A percentile compares a stretch with the other conserved stretches of the same genome.
Evolutionary conservation across 2,329 filamentous ascomycete species (phyloP).

Genomic region (Cytospora schulzeri): DNA sequence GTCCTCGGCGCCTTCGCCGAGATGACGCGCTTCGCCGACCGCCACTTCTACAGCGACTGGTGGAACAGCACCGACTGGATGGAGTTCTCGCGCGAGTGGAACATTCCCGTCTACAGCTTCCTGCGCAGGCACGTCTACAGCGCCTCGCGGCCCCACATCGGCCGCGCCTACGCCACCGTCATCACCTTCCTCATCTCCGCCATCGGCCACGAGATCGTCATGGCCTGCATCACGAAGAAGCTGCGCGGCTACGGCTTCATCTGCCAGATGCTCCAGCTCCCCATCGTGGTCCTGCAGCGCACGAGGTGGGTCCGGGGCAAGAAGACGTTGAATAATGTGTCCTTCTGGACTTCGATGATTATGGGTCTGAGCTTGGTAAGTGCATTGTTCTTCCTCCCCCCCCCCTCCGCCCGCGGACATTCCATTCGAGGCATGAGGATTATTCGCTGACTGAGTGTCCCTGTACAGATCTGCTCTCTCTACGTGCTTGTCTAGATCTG

Average conservation of each 20-base stretch:
- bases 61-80: slow-evolving; percentile 87
- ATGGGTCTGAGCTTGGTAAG: slow-evolving; percentile 78
- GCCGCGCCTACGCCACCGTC: slow-evolving; percentile 74
- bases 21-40: slow-evolving; percentile 88
- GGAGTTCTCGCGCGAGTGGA: slow-evolving; percentile 96
- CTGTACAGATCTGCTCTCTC: slow-evolving; percentile 52
- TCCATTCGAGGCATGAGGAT: background rate
- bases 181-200: slow-evolving; percentile 92
- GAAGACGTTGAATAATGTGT: slow-evolving; percentile 81
- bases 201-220: slow-evolving; percentile 89
- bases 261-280: slow-evolving; percentile 95
- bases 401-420: background rate
- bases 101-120: slow-evolving; percentile 95
- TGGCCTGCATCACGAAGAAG: slow-evolving; percentile 98
- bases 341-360: slow-evolving; percentile 93
- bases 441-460: slow-evolving; percentile 26
- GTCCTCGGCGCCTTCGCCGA: slow-evolving; percentile 92
- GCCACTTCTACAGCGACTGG: slow-evolving; percentile 86
- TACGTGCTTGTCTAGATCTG: slow-evolving; percentile 50
- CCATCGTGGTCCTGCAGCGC: slow-evolving; percentile 89
- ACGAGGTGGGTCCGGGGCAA: slow-evolving; percentile 74
- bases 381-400: slow-evolving; percentile 30
- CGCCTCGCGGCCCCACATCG: slow-evolving; percentile 75
- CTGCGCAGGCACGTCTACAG: slow-evolving; percentile 92
- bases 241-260: slow-evolving; percentile 90